A percentile compares a stretch with the other conserved stretches of the same genome.
Evolutionary conservation across 768 basidiomycete genomes (phyloP).

Genomic region (Leccinellum rugosiceps): DNA sequence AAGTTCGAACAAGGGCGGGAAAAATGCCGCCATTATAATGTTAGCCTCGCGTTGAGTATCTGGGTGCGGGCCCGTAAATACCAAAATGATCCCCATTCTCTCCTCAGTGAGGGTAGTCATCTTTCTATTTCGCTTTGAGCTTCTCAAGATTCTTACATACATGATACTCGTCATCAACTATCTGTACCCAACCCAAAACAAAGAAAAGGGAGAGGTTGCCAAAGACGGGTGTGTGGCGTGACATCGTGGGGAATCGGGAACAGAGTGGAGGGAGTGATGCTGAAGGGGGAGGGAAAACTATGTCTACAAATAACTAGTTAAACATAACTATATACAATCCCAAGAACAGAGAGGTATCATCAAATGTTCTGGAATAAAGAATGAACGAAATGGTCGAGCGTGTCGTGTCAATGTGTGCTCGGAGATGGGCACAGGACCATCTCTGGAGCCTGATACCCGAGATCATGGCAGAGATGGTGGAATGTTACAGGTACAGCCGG

Average conservation of each 20-base stretch:
- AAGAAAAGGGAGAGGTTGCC: neutral
- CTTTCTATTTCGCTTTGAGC: neutral
- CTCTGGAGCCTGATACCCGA: neutral
- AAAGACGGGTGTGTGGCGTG: neutral
- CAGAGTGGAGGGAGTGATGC: neutral
- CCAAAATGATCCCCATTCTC: neutral
- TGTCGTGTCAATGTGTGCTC: conserved; percentile 1
- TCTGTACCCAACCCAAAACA: neutral
- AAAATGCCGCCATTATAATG: neutral
- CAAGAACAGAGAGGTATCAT: conserved; percentile 8
- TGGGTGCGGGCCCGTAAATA: neutral
- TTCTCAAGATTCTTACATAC: neutral
- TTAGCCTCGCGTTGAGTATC: neutral
- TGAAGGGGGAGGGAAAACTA: neutral
- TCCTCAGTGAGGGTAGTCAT: neutral
- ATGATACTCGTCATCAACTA: neutral
- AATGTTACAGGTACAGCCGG: conserved; percentile 27
- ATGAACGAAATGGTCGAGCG: conserved; percentile 11
- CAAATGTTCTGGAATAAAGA: neutral
- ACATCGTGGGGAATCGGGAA: neutral
- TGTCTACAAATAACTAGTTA: conserved; percentile 25
- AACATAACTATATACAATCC: conserved; percentile 31
- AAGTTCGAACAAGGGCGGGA: neutral
- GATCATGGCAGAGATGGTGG: neutral
- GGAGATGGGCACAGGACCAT: conserved; percentile 4